These are phyloP conservation scores for Asterionellopsis glacialis DNA, from an alignment of 108 stramenopile genomes.

Conservation along the genomic window DNA sequence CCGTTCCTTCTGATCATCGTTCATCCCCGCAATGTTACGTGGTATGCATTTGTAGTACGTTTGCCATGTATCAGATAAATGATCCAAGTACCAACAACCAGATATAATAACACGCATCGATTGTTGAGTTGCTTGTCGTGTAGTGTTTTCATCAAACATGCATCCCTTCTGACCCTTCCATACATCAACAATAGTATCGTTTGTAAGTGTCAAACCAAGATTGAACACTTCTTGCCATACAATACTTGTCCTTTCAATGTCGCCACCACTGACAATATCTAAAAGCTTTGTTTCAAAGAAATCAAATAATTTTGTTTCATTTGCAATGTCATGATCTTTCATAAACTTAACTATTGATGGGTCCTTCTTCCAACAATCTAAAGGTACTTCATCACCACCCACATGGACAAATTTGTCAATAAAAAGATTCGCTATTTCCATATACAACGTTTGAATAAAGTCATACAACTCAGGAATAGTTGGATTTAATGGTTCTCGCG, in stretches of 20 bases:
- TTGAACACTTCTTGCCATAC: slow-evolving; percentile 75
- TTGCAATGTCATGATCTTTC: slow-evolving; percentile 23
- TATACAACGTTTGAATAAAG: slow-evolving; percentile 36
- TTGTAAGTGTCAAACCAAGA: slow-evolving; percentile 24
- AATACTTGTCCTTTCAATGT: slow-evolving; percentile 30
- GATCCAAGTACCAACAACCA: slow-evolving; percentile 71
- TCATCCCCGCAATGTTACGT: slow-evolving; percentile 24
- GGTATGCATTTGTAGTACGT: slow-evolving; percentile 47
- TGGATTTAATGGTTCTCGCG: slow-evolving; percentile 30
- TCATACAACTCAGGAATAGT: slow-evolving; percentile 25
- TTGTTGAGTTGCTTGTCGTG: slow-evolving; percentile 21
- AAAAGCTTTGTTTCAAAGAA: slow-evolving; percentile 34
- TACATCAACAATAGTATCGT: slow-evolving; percentile 42
- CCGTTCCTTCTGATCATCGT: slow-evolving; percentile 16
- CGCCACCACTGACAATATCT: slow-evolving; percentile 10
- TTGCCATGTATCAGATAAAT: slow-evolving; percentile 36
- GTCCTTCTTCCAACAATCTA: slow-evolving; percentile 36
- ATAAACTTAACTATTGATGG: slow-evolving; percentile 29
- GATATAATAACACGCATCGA: slow-evolving; percentile 25
- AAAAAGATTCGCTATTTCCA: slow-evolving; percentile 31
- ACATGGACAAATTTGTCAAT: slow-evolving; percentile 53
- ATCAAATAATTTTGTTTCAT: slow-evolving; percentile 24
- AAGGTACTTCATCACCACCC: slow-evolving; percentile 70
- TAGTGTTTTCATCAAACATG: slow-evolving; percentile 20
- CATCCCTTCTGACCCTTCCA: slow-evolving; percentile 32